Base-by-base conservation (phyloP, 768 basidiomycete species). In the Auriculariales sp. region DNA sequence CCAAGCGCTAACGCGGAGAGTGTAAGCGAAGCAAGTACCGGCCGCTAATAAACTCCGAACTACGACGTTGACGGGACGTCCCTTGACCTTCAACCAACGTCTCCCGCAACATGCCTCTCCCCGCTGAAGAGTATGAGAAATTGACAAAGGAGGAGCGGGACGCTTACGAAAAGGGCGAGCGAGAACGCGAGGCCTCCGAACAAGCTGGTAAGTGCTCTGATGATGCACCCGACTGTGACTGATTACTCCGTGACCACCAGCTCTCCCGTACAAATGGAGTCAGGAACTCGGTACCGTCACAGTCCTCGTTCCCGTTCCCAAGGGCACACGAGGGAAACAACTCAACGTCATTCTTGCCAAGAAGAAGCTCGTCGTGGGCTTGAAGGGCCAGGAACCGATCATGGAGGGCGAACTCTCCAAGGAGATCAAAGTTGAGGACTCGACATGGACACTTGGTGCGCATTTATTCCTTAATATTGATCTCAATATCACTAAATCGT, bases 341-440 rank as follows among this genome's bases (percentile, higher is more conserved):
- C 74, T 98, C 25, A 59, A 59, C 28, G 72, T 99, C 24, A 68
- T 71, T 1, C 77, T 99, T 50, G 72, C 78, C 62, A 94, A 87
- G 72, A 84, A 80, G 66, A 82, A 75, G 58, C 75, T 99, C 46
- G 81, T 73, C 56, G 79, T 94, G 15, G 80, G 84, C 28, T 60
- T 98, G 42, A 98, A 94, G 65, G 83, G 85, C 27, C 70, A 86
- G 53, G 87, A 90, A 32, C 77, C 79, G 24, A 87, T 97, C 59
- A 61, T 99, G 58, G 74, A 74, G n/a, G 95, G 95, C 14, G 84
- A 92, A 51, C 72, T 99, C 31, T 92, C 86, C 69, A 83, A 83
- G 58, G 92, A 93, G 53, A 83, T 98, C 68, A 92, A 93, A 60
- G 71, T 95, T 45, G 95, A 95, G 55, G 95, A 98, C 42, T 94